Base-by-base conservation (phyloP, 2,329 filamentous ascomycete genomes). In the Beauveria asiatica region DNA sequence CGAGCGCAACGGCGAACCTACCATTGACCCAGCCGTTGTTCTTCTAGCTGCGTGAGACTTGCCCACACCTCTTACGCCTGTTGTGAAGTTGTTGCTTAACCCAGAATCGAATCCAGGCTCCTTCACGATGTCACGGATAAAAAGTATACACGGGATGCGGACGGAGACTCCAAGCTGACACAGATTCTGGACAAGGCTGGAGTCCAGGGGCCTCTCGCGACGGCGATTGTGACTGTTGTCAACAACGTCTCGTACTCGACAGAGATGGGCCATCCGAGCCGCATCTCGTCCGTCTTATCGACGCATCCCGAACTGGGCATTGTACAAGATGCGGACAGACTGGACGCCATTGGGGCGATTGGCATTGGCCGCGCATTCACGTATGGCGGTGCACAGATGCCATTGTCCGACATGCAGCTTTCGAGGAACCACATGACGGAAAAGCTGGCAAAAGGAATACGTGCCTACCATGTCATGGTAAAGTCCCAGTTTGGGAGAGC, bases 81-180 rank as follows among this genome's bases (percentile, higher is more conserved):
- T 46, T 56, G 2, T 23, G 1, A 11, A 17, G 33, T 11, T n/a
- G 3, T n/a, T 21, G 8, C 7, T n/a, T 10, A 23, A 11, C n/a
- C 5, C 3, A 23, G 83, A 23, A 23, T 23, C 21, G 8, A 94
- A 23, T 78, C 84, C 1, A 89, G 89, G 1, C 80, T 92, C 5
- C 80, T 93, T 19, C 92, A 96, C 74, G 92, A 96, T 67, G 86
- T 96, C n/a, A 90, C 89, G 62, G 92, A 96, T 75, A 85, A 82
- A 72, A 96, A 96, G 74, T 96, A 96, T 71, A 72, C 86, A n/a
- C 69, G 77, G 59, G 76, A 80, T 1, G 80, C 79, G 56, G 78
- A 86, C 64, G 80, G 86, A 68, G 69, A 76, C 3, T 77, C 80
- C 2, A 83, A 80, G 16, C 74, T 85, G 63, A 78, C 89, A 27